These are phyloP conservation scores for Colletotrichum godetiae DNA, from an alignment of 2,329 filamentous ascomycete species.

Conservation along the genomic window DNA sequence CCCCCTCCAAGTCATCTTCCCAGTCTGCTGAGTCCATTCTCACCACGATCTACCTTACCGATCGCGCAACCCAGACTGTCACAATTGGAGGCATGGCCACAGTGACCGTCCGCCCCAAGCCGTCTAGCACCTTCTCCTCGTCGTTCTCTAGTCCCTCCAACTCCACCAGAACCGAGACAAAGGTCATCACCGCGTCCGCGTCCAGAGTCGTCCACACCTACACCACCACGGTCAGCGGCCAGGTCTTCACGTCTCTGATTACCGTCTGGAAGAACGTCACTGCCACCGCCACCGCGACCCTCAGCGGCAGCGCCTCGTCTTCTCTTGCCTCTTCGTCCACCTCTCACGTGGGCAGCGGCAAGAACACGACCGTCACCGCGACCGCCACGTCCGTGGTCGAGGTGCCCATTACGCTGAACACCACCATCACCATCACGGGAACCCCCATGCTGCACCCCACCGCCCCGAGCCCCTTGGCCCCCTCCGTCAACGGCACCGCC, in stretches of 20 bases:
- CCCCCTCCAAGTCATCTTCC: background rate
- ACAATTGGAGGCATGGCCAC: conserved; percentile 22
- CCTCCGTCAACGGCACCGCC: conserved; percentile 38
- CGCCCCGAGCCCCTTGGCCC: conserved; percentile 43
- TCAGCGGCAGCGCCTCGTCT: conserved; percentile 20
- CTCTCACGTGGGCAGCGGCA: background rate
- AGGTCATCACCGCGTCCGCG: conserved; percentile 43
- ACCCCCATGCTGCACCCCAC: conserved; percentile 33
- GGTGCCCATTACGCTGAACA: conserved; percentile 10
- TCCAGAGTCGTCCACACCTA: conserved; percentile 40
- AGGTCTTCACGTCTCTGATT: conserved; percentile 20
- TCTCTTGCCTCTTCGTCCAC: background rate
- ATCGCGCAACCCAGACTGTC: conserved; percentile 30
- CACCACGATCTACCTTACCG: conserved; percentile 31
- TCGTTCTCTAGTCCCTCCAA: conserved; percentile 19
- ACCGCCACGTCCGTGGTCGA: conserved; percentile 20
- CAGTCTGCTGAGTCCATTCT: conserved; percentile 11
- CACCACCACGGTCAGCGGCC: conserved; percentile 40
- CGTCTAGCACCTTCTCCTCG: conserved; percentile 16
- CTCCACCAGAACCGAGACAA: conserved; percentile 39
- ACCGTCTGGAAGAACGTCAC: conserved; percentile 40
- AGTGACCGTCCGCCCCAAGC: conserved; percentile 17
- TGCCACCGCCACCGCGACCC: conserved; percentile 41
- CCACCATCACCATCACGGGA: conserved; percentile 40
- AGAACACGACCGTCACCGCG: conserved; percentile 39